Conservation (phyloP, 495 filamentous ascomycete species). For the Talaromyces stipitatus region DNA sequence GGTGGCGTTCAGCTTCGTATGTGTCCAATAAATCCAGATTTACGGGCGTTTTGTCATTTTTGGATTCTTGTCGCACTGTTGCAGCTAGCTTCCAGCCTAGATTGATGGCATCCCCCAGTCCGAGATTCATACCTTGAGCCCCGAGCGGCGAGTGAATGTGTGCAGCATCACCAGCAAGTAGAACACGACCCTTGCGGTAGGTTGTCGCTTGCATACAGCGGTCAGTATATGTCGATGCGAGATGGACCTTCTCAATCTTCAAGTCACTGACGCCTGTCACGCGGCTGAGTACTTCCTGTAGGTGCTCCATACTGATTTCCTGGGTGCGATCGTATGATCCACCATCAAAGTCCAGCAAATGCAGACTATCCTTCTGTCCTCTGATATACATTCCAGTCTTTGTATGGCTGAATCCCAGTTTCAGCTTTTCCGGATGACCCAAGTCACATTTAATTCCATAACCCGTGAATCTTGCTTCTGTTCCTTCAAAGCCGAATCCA, state of each 20-base stretch:
- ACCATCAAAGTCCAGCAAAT: slow-evolving; percentile 23
- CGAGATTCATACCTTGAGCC: slow-evolving; percentile 48
- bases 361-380: neutral
- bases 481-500: slow-evolving; percentile 15
- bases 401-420: slow-evolving; percentile 14
- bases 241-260: slow-evolving; percentile 15
- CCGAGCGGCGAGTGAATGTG: slow-evolving; percentile 43
- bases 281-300: slow-evolving; percentile 18
- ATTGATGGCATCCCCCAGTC: slow-evolving; percentile 47
- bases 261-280: slow-evolving; percentile 13
- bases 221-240: slow-evolving; percentile 21
- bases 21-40: slow-evolving; percentile 26
- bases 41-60: slow-evolving; percentile 13
- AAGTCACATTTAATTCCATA: slow-evolving; percentile 11
- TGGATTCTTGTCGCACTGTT: slow-evolving; percentile 17
- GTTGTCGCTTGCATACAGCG: slow-evolving; percentile 18
- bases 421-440: slow-evolving; percentile 13
- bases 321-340: slow-evolving; percentile 14
- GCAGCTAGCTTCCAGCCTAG: slow-evolving; percentile 43
- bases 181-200: slow-evolving; percentile 24
- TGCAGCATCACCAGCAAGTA: slow-evolving; percentile 44
- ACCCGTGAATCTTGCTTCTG: slow-evolving; percentile 15
- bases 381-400: slow-evolving; percentile 12
- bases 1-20: slow-evolving; percentile 23
- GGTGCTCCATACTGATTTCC: slow-evolving; percentile 17